Evolutionary conservation across 805 yeast genomes (phyloP), one percentile per base, ranked within the genome.

Genomic region (Aciculoconidium aculeatum): DNA sequence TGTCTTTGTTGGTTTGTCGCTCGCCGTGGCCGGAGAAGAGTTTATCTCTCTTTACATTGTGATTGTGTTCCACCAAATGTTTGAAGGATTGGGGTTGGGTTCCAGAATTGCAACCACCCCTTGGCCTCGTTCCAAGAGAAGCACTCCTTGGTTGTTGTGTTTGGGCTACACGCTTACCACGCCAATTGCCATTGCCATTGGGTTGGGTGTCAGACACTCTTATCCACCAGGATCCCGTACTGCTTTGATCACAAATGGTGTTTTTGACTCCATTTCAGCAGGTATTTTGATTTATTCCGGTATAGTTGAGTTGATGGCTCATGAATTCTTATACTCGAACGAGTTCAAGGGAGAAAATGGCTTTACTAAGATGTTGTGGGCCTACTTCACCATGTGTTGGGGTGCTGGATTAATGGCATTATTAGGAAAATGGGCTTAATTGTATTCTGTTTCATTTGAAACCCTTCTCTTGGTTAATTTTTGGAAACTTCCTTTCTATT

Each of bases 41-140:
- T 84, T 83, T 49, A 70, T 63, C 35, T 70, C 83, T 5, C 60
- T 84, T 28, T 83, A 80, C 53, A 69, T 80, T 38, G 95, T 80
- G n/a, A 38, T 63, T 24, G 72, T 77, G 4, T 76, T 75, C 65
- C 87, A 85, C 51, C 95, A 84, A 55, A 65, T 77, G 64, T 84
- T 84, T 48, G 95, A 84, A 58, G 95, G 94, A 28, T 65, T 85
- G 27, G 95, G 94, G 35, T 62, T 85, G 40, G 94, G 94, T 14
- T 70, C 90, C 6, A 72, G 94, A 53, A 65, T 81, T 20, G 80
- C 86, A 1, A 67, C 65, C 17, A 64, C 74, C 1, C 59, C 65
- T 2, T 79, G 79, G 72, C 80, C 81, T 6, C 28, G 43, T 6
- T 35, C 44, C 13, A 53, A 47, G 42, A 59, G 65, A 39, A 58